These are phyloP conservation scores for Berberis vulgaris DNA, from an alignment of 164 flowering plant species.

Conservation along the genomic window DNA sequence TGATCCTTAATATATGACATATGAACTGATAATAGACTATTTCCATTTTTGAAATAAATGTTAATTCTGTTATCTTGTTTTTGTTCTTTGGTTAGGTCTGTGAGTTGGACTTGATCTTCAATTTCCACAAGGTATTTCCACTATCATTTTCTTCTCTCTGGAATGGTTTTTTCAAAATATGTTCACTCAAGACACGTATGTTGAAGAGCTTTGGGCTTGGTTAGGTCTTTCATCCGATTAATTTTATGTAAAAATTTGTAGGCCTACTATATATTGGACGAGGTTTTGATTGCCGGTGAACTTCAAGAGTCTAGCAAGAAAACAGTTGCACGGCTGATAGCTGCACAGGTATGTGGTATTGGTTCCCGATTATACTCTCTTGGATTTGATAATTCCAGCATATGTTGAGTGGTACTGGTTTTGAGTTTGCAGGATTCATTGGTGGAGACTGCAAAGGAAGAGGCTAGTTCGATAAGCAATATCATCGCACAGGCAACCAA, in stretches of 20 bases:
- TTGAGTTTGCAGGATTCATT: constrained; percentile 58
- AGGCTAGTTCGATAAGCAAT: constrained; percentile 75
- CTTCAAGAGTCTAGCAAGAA: constrained; percentile 97
- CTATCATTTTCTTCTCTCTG: not conserved
- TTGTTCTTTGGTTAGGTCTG: constrained; percentile 48
- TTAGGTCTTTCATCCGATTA: too few relatives aligned
- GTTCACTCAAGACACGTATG: too few relatives aligned
- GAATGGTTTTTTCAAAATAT: too few relatives aligned
- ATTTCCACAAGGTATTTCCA: constrained; percentile 79
- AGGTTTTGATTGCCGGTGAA: constrained; percentile 81
- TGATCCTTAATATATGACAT: too few relatives aligned
- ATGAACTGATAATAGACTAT: too few relatives aligned
- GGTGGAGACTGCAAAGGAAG: constrained; percentile 92
- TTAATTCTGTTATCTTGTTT: constrained; percentile 3
- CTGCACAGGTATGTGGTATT: constrained; percentile 56
- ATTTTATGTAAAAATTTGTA: constrained; percentile 7
- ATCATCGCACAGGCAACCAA: constrained; percentile 89
- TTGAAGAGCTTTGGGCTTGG: too few relatives aligned
- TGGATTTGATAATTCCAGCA: not conserved
- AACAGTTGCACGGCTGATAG: constrained; percentile 72
- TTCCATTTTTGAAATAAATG: not conserved
- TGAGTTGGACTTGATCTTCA: constrained; percentile 77
- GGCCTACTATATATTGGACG: constrained; percentile 89
- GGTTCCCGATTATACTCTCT: not conserved
- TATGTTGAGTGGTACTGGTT: constrained; percentile 2